Evolutionary conservation across 441 rosid genomes (phyloP).

Genomic region (Bocquillonia castaneifolia): DNA sequence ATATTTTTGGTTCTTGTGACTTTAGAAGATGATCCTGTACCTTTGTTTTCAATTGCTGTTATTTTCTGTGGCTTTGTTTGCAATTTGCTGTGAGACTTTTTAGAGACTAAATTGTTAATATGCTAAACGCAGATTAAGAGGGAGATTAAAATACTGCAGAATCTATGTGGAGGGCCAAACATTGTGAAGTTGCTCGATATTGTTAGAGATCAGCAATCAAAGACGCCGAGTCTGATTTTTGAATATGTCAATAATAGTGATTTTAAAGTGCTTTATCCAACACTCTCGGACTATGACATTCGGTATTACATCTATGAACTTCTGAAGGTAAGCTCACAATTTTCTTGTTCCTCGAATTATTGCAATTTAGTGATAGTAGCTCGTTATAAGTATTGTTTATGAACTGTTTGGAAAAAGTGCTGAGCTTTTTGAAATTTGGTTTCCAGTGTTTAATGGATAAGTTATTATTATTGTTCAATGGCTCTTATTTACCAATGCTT

Average conservation of each 20-base stretch:
- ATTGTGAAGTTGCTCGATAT: constrained; percentile 87
- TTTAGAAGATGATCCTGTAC: not conserved
- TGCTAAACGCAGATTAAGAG: constrained; percentile 70
- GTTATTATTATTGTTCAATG: too few species aligned
- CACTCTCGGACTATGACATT: constrained; percentile 81
- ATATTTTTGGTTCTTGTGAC: not conserved
- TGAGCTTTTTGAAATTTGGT: not conserved
- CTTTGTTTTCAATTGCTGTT: not conserved
- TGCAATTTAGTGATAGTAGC: too few species aligned
- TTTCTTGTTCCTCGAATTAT: constrained; percentile 9
- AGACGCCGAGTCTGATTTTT: constrained; percentile 93
- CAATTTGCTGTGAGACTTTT: not conserved
- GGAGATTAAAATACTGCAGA: constrained; percentile 94
- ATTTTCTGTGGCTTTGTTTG: not conserved
- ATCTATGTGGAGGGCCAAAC: constrained; percentile 98
- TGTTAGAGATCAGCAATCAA: constrained; percentile 98
- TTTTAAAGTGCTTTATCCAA: constrained; percentile 90
- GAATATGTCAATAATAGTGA: constrained; percentile 93
- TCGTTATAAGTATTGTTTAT: not conserved
- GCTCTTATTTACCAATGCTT: too few species aligned
- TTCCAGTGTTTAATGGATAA: too few species aligned
- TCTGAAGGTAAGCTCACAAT: constrained; percentile 52
- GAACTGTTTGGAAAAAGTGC: not conserved
- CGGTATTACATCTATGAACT: constrained; percentile 90
- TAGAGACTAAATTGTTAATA: constrained; percentile 10